Conservation (phyloP, 345 rosid species). For the Pistacia integerrima region DNA sequence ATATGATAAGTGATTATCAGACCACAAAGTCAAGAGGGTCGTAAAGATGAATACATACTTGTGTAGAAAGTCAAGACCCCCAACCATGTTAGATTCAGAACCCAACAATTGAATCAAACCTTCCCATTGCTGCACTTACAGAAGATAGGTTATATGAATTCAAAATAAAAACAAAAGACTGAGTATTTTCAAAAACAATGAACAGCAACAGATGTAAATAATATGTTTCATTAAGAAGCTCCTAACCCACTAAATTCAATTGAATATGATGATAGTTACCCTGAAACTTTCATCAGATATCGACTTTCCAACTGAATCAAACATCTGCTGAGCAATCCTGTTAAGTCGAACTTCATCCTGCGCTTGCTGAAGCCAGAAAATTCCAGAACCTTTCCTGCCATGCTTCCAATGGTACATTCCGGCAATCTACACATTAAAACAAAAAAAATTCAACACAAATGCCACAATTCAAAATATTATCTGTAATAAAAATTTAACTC, state of each 20-base stretch:
- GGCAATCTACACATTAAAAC: constrained; percentile 54
- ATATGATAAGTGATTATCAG: constrained; percentile 1
- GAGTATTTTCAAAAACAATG: constrained; percentile 3
- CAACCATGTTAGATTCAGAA: constrained; percentile 74
- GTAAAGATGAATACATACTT: constrained; percentile 48
- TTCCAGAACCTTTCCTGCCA: constrained; percentile 84
- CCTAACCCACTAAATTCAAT: constrained; percentile 6
- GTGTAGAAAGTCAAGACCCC: constrained; percentile 92
- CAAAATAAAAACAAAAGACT: background rate
- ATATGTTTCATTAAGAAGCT: background rate
- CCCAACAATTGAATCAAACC: constrained; percentile 84
- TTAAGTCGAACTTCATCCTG: constrained; percentile 66
- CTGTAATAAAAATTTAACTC: background rate
- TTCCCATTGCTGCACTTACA: constrained; percentile 87
- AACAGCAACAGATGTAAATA: background rate
- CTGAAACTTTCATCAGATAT: constrained; percentile 87
- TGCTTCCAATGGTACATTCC: constrained; percentile 97
- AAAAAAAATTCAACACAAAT: background rate
- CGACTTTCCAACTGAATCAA: constrained; percentile 91
- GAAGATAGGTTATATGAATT: constrained; percentile 9
- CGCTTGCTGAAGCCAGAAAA: constrained; percentile 97
- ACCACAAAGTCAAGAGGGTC: background rate
- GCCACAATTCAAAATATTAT: background rate
- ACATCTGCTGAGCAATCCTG: constrained; percentile 83
- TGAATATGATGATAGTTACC: constrained; percentile 40